phyloP scores from a whole-genome alignment of 2,329 filamentous ascomycete species.

The Tolypocladium tundrense region DNA sequence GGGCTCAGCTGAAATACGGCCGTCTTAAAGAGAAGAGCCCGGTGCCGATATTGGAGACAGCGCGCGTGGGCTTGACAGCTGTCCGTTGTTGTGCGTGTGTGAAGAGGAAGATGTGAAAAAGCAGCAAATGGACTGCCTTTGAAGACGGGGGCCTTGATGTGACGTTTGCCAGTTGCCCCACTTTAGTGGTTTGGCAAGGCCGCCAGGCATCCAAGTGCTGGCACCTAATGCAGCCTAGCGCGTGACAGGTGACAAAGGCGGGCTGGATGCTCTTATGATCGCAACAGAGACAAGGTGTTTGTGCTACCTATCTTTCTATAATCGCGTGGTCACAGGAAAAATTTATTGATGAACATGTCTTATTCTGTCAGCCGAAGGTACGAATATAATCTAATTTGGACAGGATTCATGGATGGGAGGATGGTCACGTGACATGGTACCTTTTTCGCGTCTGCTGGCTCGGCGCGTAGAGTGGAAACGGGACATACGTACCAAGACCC shows the following conservation, averaged over 20 bases:
- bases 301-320: not conserved
- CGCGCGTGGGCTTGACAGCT: not conserved
- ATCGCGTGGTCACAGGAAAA: not conserved
- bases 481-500: not conserved
- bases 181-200: not conserved
- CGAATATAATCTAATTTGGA: too few species aligned
- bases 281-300: not conserved
- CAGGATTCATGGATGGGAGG: not conserved
- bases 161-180: not conserved
- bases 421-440: slow-evolving; percentile 1
- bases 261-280: not conserved
- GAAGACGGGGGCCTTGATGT: not conserved
- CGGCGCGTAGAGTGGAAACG: slow-evolving; percentile 1
- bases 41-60: not conserved
- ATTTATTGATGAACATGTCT: too few species aligned
- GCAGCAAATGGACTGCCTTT: not conserved
- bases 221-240: not conserved
- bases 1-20: not conserved
- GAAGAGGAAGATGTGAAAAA: not conserved
- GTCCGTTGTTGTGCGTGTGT: not conserved
- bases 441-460: not conserved
- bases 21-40: not conserved
- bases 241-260: not conserved
- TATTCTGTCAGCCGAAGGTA: too few species aligned
- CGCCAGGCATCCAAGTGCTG: not conserved